Base-by-base conservation (phyloP, 805 yeast species). In the Kodamaea kakaduensis region DNA sequence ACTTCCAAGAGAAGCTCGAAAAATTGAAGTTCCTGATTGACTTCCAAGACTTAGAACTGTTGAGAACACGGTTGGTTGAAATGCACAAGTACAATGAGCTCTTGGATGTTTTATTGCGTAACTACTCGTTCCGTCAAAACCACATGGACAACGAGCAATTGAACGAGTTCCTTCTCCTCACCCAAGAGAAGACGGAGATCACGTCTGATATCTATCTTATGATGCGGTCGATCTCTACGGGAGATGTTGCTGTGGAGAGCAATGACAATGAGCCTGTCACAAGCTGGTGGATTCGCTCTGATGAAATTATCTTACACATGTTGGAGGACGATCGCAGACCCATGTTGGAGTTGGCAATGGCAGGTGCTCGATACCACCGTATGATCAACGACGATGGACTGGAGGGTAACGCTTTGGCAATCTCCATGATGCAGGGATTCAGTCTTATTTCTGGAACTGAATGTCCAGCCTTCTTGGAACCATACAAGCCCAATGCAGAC, bases 11-110 rank as follows among this genome's bases (percentile, higher is more conserved):
- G 36, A 71, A 73, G 23, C 64, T 85, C 19, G 80, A 79, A 37
- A 81, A 82, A 44, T 61, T 87, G 50, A 64, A 78, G 26, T 67
- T 89, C 43, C 76, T 86, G 3, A 73, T 84, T 19, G 89, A 86
- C 51, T 73, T 83, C 52, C 75, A 75, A 23, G 82, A 86, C 44
- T 54, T 80, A 25, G 41, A 59, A 0, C 67, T 71, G 2, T 64
- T 84, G 13, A 63, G 72, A 22, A 52, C 54, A 4, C 62, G 78
- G 24, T 66, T 85, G 20, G 50, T 55, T 15, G 44, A 48, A 2
- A 56, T 85, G 25, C 88, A 79, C 45, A 46, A 56, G 2, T 73
- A 77, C 26, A 54, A 74, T 36, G 43, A 56, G 5, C 59, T 64
- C 5, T 54, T 81, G 25, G 48, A 52, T 3, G 46, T 52, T 4